Percentiles rank a stretch among this genome's conserved stretches.
Conservation (phyloP, 164 flowering plant species). For the Dillenia turbinata region DNA sequence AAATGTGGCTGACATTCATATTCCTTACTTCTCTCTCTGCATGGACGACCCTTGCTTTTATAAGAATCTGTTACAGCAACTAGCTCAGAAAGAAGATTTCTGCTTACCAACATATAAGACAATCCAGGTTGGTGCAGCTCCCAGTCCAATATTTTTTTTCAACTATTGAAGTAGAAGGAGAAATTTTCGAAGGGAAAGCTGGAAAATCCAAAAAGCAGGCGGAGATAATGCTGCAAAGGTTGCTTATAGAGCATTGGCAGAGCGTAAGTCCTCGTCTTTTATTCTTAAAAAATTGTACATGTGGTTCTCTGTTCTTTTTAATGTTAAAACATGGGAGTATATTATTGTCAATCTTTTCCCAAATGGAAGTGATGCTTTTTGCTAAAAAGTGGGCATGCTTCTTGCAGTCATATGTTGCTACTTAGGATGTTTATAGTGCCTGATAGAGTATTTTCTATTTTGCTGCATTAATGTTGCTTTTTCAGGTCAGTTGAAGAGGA, state of each 20-base stretch:
- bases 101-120: conserved; percentile 24
- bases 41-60: conserved; percentile 15
- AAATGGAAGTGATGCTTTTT: no score
- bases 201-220: conserved; percentile 56
- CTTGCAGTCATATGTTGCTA: no score
- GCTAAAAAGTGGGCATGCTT: no score
- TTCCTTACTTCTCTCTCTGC: no score
- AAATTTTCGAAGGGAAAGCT: conserved; percentile 34
- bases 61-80: conserved; percentile 29
- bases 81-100: conserved; percentile 24
- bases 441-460: neutral
- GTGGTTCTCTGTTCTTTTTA: no score
- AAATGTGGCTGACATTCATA: no score
- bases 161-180: conserved; percentile 30
- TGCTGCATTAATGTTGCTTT: conserved; percentile 1
- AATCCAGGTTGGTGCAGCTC: conserved; percentile 12
- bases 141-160: conserved; percentile 19
- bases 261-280: conserved; percentile 29
- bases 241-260: conserved; percentile 36
- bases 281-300: neutral
- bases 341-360: no score
- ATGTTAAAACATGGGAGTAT: no score
- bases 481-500: conserved; percentile 23
- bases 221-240: conserved; percentile 53
- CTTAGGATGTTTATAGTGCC: no score